These are phyloP conservation scores for Coccomyxa sp. DNA, from an alignment of 139 green algal species.

Conservation along the genomic window DNA sequence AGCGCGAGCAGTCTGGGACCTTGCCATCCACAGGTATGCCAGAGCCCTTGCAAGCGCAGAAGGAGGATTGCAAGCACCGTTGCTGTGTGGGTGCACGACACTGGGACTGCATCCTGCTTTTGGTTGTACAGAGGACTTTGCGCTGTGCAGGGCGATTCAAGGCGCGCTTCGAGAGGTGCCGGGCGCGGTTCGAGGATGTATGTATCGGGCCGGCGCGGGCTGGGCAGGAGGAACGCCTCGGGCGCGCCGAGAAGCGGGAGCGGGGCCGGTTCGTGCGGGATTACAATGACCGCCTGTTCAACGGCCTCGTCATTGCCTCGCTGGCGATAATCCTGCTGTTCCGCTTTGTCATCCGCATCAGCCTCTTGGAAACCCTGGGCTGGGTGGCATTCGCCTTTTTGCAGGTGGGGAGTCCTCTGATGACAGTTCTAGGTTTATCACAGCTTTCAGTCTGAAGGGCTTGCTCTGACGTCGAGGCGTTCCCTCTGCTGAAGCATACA, in stretches of 20 bases:
- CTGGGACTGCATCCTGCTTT: too few species aligned
- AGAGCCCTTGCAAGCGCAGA: too few species aligned
- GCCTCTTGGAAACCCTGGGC: slow-evolving; percentile 50
- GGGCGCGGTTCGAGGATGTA: slow-evolving; percentile 32
- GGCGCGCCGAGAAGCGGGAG: slow-evolving; percentile 44
- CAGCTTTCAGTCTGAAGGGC: too few species aligned
- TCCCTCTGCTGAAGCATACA: too few species aligned
- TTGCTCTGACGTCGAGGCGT: too few species aligned
- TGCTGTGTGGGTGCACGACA: too few species aligned
- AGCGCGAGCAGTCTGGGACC: slow-evolving; percentile 34
- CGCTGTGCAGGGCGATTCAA: slow-evolving; percentile 61
- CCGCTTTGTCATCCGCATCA: slow-evolving; percentile 45
- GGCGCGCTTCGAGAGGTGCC: slow-evolving; percentile 37
- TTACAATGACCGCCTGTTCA: slow-evolving; percentile 81
- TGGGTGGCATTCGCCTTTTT: slow-evolving; percentile 72
- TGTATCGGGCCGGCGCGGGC: slow-evolving; percentile 50
- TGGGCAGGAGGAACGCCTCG: slow-evolving; percentile 27
- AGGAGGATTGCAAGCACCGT: too few species aligned
- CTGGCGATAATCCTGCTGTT: slow-evolving; percentile 61
- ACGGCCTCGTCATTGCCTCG: slow-evolving; percentile 50
- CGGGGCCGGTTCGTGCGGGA: slow-evolving; percentile 57
- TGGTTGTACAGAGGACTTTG: too few species aligned
- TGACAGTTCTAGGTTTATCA: too few species aligned
- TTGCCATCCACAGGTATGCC: slow-evolving; percentile 26
- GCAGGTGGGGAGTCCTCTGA: slow-evolving; percentile 51